Evolutionary conservation across 2,329 filamentous ascomycete species (phyloP).

Genomic region (Fusarium secorum): DNA sequence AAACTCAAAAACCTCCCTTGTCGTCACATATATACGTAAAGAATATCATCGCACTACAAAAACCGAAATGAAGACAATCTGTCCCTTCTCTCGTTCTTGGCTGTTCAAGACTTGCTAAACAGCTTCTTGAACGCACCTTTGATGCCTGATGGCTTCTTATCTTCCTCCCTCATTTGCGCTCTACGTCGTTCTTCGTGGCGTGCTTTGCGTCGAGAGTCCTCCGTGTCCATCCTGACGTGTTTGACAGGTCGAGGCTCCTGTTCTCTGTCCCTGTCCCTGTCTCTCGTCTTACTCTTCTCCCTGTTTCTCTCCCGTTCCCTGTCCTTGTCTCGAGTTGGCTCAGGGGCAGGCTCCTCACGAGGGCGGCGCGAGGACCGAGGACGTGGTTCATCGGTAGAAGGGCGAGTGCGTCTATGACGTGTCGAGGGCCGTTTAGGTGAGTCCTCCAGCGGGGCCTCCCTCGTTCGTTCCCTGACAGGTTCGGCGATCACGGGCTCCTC

Average conservation of each 20-base stretch:
- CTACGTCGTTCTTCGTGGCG: slow-evolving; percentile 46
- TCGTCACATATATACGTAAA: slow-evolving; percentile 39
- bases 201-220: slow-evolving; percentile 47
- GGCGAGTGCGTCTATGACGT: slow-evolving; percentile 28
- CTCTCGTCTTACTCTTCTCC: slow-evolving; percentile 18
- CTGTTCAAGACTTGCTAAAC: slow-evolving; percentile 37
- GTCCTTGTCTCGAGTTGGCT: slow-evolving; percentile 28
- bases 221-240: slow-evolving; percentile 43
- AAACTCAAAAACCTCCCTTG: slow-evolving; percentile 22
- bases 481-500: slow-evolving; percentile 34
- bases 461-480: slow-evolving; percentile 34
- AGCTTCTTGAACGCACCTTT: slow-evolving; percentile 45
- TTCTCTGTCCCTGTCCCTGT: slow-evolving; percentile 4
- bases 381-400: slow-evolving; percentile 35
- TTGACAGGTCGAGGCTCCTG: slow-evolving; percentile 27
- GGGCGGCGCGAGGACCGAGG: slow-evolving; percentile 33
- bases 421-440: slow-evolving; percentile 44
- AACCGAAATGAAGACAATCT: slow-evolving; percentile 18
- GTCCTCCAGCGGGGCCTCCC: slow-evolving; percentile 39
- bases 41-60: slow-evolving; percentile 36
- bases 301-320: slow-evolving; percentile 6
- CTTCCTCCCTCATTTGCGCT: slow-evolving; percentile 44
- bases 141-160: slow-evolving; percentile 44
- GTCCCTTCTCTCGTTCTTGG: slow-evolving; percentile 10
- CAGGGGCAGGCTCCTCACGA: slow-evolving; percentile 26